phyloP scores from a whole-genome alignment of 2,329 filamentous ascomycete genomes.

The Aspergillus calidoustus region DNA sequence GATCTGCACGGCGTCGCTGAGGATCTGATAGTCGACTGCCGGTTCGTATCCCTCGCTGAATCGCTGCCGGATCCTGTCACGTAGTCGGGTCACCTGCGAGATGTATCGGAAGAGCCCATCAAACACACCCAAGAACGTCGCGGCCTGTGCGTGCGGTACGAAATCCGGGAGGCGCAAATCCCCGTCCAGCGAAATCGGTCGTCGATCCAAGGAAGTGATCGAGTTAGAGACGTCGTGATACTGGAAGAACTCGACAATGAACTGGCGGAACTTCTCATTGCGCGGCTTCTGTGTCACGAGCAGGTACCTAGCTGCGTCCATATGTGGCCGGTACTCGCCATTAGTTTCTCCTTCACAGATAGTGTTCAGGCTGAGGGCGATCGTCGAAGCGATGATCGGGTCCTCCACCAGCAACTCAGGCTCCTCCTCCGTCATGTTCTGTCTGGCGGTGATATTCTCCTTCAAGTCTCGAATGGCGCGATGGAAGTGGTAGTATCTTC shows the following conservation, averaged over 20 bases:
- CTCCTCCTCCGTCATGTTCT: constrained; percentile 32
- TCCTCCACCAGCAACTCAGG: constrained; percentile 54
- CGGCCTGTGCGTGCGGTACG: constrained; percentile 59
- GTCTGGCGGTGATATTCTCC: constrained; percentile 42
- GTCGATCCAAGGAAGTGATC: constrained; percentile 60
- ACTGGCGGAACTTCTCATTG: constrained; percentile 73
- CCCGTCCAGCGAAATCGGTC: constrained; percentile 57
- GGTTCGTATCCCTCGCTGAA: constrained; percentile 67
- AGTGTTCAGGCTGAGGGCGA: constrained; percentile 64
- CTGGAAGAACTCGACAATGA: constrained; percentile 77
- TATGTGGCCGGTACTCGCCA: constrained; percentile 79
- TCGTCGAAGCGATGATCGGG: constrained; percentile 64
- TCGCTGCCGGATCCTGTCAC: constrained; percentile 73
- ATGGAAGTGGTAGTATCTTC: constrained; percentile 60
- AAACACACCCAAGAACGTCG: constrained; percentile 74
- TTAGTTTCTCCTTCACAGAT: constrained; percentile 63
- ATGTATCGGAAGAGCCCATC: constrained; percentile 82
- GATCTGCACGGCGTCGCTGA: constrained; percentile 75
- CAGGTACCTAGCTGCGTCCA: constrained; percentile 74
- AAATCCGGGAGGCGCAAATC: constrained; percentile 60
- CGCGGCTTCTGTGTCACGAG: constrained; percentile 64
- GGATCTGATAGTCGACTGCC: constrained; percentile 71
- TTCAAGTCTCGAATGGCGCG: constrained; percentile 46
- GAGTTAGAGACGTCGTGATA: constrained; percentile 72
- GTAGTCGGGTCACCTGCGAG: constrained; percentile 75